Evolutionary conservation across 306 rosid species (phyloP).

Genomic region (Castanea sativa): DNA sequence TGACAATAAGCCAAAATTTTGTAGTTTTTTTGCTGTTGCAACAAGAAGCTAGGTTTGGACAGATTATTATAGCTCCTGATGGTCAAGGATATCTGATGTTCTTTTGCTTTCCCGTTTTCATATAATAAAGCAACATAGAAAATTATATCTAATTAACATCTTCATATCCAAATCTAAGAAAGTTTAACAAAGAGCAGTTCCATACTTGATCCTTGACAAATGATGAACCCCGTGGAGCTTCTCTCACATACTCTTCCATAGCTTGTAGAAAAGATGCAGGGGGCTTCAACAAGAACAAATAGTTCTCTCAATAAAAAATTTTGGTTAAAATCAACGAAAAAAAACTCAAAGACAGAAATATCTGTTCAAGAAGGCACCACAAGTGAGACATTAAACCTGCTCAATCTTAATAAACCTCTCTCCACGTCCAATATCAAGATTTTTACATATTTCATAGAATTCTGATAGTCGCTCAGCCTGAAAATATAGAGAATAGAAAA

Average conservation of each 20-base stretch:
- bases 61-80: background rate
- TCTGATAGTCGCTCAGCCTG: slow-evolving; percentile 97
- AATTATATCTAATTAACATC: slow-evolving; percentile 4
- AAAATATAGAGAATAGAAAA: slow-evolving; percentile 14
- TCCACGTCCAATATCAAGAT: slow-evolving; percentile 88
- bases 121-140: background rate
- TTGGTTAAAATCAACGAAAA: background rate
- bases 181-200: background rate
- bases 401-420: slow-evolving; percentile 87
- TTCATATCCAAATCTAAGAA: background rate
- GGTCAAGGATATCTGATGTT: background rate
- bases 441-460: slow-evolving; percentile 90
- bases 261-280: slow-evolving; percentile 95
- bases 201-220: slow-evolving; percentile 86
- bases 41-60: slow-evolving; percentile 4
- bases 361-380: slow-evolving; percentile 19
- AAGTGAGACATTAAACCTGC: slow-evolving; percentile 59
- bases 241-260: slow-evolving; percentile 96
- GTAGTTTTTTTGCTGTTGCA: slow-evolving; percentile 3
- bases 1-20: background rate
- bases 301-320: slow-evolving; percentile 23
- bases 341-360: background rate
- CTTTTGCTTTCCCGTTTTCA: background rate
- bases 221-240: slow-evolving; percentile 69
- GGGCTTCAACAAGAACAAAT: slow-evolving; percentile 55